phyloP scores from a whole-genome alignment of 495 filamentous ascomycete species.

The Podospora conica region DNA sequence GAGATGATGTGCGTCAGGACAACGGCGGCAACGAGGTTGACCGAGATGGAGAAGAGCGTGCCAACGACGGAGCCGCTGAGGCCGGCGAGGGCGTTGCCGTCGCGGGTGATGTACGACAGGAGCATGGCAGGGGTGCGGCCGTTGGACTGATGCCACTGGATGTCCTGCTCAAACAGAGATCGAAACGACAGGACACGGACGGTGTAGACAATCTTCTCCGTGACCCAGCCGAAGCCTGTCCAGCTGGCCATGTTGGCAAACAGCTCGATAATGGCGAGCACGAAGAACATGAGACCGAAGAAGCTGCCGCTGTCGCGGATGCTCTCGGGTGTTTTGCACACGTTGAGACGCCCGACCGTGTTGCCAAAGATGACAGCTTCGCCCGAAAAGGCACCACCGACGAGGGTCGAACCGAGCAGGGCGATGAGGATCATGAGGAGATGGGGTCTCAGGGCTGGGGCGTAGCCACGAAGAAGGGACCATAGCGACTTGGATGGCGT shows the following conservation, averaged over 20 bases:
- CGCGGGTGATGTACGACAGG: conserved; percentile 71
- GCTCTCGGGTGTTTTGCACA: conserved; percentile 25
- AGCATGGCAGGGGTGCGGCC: conserved; percentile 73
- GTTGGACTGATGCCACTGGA: conserved; percentile 74
- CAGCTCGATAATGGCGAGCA: conserved; percentile 72
- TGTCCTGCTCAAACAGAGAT: conserved; percentile 82
- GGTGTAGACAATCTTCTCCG: conserved; percentile 66
- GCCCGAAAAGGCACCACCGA: conserved; percentile 26
- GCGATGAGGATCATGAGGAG: conserved; percentile 16
- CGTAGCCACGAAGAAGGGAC: conserved; percentile 14
- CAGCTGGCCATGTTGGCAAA: conserved; percentile 62
- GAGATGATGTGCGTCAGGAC: conserved; percentile 62
- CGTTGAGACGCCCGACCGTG: conserved; percentile 31
- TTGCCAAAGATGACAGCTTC: conserved; percentile 30
- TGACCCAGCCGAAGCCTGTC: conserved; percentile 67
- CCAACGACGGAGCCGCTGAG: conserved; percentile 73
- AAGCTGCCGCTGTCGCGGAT: conserved; percentile 66
- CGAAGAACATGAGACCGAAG: conserved; percentile 86
- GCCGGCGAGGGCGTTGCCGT: conserved; percentile 72
- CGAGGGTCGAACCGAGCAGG: conserved; percentile 17
- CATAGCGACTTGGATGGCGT: conserved; percentile 16
- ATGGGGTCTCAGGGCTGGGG: conserved; percentile 13
- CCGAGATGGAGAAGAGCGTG: conserved; percentile 65
- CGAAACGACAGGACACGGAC: conserved; percentile 74
- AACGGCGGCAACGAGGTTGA: conserved; percentile 62